phyloP scores from a whole-genome alignment of 208 protist genomes.

The Crithidia bombi region DNA sequence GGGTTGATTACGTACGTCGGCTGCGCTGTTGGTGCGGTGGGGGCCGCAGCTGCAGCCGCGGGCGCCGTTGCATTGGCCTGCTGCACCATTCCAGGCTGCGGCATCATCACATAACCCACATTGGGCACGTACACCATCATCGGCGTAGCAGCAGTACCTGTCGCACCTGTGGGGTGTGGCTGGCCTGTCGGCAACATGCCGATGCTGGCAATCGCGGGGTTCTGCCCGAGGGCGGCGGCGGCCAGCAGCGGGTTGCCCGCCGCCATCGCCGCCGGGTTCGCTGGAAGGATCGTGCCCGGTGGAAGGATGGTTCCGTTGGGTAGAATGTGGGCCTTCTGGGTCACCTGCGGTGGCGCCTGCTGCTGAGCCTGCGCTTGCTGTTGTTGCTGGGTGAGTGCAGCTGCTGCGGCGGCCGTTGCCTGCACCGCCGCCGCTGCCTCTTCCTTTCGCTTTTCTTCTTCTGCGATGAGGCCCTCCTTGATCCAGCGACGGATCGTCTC shows the following conservation, averaged over 20 bases:
- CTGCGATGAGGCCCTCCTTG: slow-evolving; percentile 34
- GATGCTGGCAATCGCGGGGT: slow-evolving; percentile 22
- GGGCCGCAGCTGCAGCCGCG: not conserved
- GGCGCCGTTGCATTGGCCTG: not conserved
- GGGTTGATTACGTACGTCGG: slow-evolving; percentile 39
- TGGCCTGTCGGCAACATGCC: slow-evolving; percentile 24
- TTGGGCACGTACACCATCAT: slow-evolving; percentile 37
- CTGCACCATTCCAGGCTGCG: slow-evolving; percentile 17
- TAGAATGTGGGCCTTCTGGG: slow-evolving; percentile 20
- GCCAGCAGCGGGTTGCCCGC: slow-evolving; percentile 15
- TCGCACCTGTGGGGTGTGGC: not conserved
- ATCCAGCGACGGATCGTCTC: slow-evolving; percentile 63
- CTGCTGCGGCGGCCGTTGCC: slow-evolving; percentile 9
- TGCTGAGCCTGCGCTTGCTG: slow-evolving; percentile 6
- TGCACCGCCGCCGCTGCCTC: slow-evolving; percentile 10
- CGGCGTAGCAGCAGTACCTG: slow-evolving; percentile 2
- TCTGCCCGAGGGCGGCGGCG: slow-evolving; percentile 20
- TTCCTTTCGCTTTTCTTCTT: slow-evolving; percentile 43
- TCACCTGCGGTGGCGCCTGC: not conserved
- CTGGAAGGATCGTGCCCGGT: not conserved
- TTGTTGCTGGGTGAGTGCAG: slow-evolving; percentile 1
- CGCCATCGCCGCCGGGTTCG: not conserved
- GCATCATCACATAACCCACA: slow-evolving; percentile 33
- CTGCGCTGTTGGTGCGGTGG: slow-evolving; percentile 8
- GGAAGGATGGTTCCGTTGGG: slow-evolving; percentile 9